phyloP scores from a whole-genome alignment of 306 rosid genomes.

The Inga laurina region DNA sequence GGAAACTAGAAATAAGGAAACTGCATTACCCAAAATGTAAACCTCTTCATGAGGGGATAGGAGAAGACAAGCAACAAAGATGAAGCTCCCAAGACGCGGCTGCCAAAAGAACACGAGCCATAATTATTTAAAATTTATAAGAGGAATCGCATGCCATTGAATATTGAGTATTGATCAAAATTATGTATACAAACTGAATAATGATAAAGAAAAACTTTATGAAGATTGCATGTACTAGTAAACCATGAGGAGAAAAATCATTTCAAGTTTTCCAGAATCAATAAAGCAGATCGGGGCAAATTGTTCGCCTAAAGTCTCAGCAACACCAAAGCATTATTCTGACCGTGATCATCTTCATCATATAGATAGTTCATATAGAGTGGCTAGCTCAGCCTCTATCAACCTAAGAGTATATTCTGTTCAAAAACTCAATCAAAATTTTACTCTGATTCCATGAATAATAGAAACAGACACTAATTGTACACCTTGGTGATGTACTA shows the following conservation, averaged over 20 bases:
- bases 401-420: conserved; percentile 14
- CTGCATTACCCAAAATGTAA: conserved; percentile 80
- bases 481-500: conserved; percentile 2
- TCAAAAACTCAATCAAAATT: conserved; percentile 1
- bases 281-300: background rate
- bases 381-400: conserved; percentile 9
- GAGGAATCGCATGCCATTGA: conserved; percentile 2
- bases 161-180: conserved; percentile 12
- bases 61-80: conserved; percentile 88
- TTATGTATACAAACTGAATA: background rate
- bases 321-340: background rate
- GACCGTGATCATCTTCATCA: background rate
- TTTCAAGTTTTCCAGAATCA: background rate
- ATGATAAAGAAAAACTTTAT: conserved; percentile 9
- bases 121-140: conserved; percentile 14
- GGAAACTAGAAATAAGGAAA: conserved; percentile 25
- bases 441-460: background rate
- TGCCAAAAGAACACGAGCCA: conserved; percentile 39
- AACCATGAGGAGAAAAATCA: background rate
- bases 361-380: conserved; percentile 17
- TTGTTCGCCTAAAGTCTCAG: background rate
- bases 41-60: conserved; percentile 97
- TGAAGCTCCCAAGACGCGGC: conserved; percentile 85
- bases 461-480: conserved; percentile 1
- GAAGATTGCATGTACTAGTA: conserved; percentile 21